Base-by-base conservation (phyloP, 352 stramenopile genomes). In the Globisporangium orthogonon region DNA sequence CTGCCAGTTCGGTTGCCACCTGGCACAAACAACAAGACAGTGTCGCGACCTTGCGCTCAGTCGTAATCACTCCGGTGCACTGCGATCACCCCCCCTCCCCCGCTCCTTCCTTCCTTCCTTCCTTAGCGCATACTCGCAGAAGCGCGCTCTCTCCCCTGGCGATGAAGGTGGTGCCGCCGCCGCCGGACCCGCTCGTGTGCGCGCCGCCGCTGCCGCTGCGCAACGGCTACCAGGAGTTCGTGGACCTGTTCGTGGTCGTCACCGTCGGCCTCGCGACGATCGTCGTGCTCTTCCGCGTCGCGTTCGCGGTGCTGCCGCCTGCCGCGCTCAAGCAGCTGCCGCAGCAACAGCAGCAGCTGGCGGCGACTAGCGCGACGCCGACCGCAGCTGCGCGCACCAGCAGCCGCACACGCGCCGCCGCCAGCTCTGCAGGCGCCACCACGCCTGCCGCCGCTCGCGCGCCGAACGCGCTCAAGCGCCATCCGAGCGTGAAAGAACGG, bases 171-270 rank as follows among this genome's bases (percentile, higher is more conserved):
- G 15, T 48, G 43, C 17, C 18, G 41, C 41, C 18, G 41, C 41
- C 41, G 18, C 43, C 43, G 43, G 43, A 48, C 43, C 17, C 18
- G 7, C 43, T 48, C 43, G 43, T 48, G 43, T 48, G 43, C 43
- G 43, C 43, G 43, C 50, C 50, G 18, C 17, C 35, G 18, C 48
- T 39, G n/a, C 56, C 28, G 29, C 35, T 48, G 9, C 48, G 47
- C 47, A 56, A 51, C 15, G 54, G 52, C 33, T 73, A 65, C 56
- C 63, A 73, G 54, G 62, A 72, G 46, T 80, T 86, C 56, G 57
- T 82, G 50, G 76, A 89, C 49, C 56, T 87, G 44, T 74, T 89
- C 58, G 83, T 89, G 71, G 65, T 81, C 47, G 65, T 86, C 62
- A 83, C 71, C 3, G 73, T 89, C 48, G 76, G 73, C 33, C 58